Percentiles rank a stretch among this genome's conserved stretches.
Conservation (phyloP, 495 filamentous ascomycete genomes). For the Baudoinia panamericana region DNA sequence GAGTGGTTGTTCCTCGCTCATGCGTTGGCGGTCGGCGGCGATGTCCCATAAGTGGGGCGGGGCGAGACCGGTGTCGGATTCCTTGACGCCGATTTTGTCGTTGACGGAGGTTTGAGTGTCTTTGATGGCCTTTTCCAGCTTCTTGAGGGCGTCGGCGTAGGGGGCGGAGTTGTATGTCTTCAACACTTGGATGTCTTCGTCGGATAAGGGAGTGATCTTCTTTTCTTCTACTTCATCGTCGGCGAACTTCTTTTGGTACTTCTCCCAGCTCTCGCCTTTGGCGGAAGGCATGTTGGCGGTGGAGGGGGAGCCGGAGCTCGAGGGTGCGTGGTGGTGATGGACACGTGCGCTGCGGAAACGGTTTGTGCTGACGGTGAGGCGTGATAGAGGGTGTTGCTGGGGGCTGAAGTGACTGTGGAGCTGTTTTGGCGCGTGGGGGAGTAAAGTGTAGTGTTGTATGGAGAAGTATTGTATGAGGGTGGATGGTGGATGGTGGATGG, state of each 20-base stretch:
- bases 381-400: too few species aligned
- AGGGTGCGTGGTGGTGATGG: neutral
- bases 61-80: conserved; percentile 96
- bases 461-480: too few species aligned
- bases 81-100: conserved; percentile 85
- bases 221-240: conserved; percentile 97
- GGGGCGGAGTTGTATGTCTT: conserved; percentile 98
- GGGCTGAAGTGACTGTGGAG: too few species aligned
- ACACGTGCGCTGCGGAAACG: neutral
- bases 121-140: conserved; percentile 96
- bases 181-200: conserved; percentile 98
- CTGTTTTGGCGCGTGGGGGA: too few species aligned
- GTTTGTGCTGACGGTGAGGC: too few species aligned
- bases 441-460: too few species aligned
- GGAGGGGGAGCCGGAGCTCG: conserved; percentile 21
- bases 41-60: conserved; percentile 98
- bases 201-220: conserved; percentile 92
- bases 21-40: conserved; percentile 90
- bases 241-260: conserved; percentile 90
- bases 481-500: too few species aligned
- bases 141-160: conserved; percentile 82
- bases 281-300: conserved; percentile 61
- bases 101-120: conserved; percentile 92
- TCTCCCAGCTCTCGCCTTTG: conserved; percentile 90
- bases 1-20: conserved; percentile 94